A percentile compares a stretch with the other conserved stretches of the same genome.
Conservation (phyloP, 331 rosid species). For the Rosa hybrid region DNA sequence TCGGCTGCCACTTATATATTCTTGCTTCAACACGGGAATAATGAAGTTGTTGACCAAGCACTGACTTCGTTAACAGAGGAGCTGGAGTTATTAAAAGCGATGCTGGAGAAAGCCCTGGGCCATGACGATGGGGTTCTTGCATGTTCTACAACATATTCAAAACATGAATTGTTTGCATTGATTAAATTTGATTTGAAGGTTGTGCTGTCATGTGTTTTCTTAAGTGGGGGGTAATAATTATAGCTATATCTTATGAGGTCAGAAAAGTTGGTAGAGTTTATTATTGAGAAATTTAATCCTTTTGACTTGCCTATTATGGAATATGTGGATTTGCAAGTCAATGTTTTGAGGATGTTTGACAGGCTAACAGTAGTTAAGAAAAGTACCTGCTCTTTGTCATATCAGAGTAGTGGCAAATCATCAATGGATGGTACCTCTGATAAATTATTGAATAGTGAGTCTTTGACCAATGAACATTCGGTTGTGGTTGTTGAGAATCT, state of each 20-base stretch:
- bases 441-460: conserved; percentile 27
- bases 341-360: conserved; percentile 65
- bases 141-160: conserved; percentile 51
- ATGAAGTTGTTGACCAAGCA: conserved; percentile 80
- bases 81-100: conserved; percentile 64
- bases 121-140: conserved; percentile 36
- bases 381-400: conserved; percentile 52
- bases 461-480: conserved; percentile 37
- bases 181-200: conserved; percentile 83
- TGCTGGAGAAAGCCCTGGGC: conserved; percentile 44
- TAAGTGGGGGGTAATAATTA: conserved; percentile 47
- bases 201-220: conserved; percentile 62
- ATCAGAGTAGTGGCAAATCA: conserved; percentile 37
- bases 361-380: conserved; percentile 58
- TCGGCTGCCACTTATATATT: conserved; percentile 90
- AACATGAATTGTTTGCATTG: conserved; percentile 66
- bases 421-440: conserved; percentile 34
- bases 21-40: conserved; percentile 85
- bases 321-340: conserved; percentile 72
- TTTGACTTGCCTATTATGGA: conserved; percentile 63
- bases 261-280: conserved; percentile 57
- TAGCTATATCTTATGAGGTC: conserved; percentile 61
- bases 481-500: conserved; percentile 58
- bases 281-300: conserved; percentile 65
- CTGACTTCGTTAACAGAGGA: conserved; percentile 61